Evolutionary conservation across 768 basidiomycete genomes (phyloP), one percentile per base, ranked within the genome.

Genomic region (Amanita pallidorosea): DNA sequence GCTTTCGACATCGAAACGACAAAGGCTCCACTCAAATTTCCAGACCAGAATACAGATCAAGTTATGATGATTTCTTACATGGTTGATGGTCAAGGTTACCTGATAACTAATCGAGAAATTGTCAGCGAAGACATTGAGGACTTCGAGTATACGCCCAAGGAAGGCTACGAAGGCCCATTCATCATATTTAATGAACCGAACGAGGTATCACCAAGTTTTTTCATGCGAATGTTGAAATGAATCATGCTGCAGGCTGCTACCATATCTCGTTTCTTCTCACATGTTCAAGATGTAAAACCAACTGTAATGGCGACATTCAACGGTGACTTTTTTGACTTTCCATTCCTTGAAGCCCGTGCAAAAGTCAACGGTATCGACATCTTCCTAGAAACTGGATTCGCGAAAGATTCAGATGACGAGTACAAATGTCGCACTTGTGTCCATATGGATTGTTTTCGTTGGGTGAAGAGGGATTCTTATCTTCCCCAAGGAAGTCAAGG

Each of bases 21-120:
- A 1, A 99, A 99, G 69, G 87, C 90, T n/a, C 95, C 96, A n/a
- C 80, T 98, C 59, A 98, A 98, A 67, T 98, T 98, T 62, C 95
- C 96, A 1, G 96, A 98, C 69, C 86, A 93, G 58, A 79, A 81
- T 6, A 84, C 90, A 22, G 96, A 98, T 70, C 94, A 97, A 63
- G 92, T 99, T 59, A 99, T 99, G 95, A 99, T 99, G 96, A 98
- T 99, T 56, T 99, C 96, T 40, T 99, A 98, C 68, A 98, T 99
- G 94, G 73, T 99, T 15, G 96, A 99, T 63, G 95, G 93, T 0
- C 90, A 94, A 65, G 96, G 96, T 0, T 99, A 88, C 62, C 79
- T 99, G 54, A 97, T 99, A 66, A 96, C 92, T 18, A 98, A 98
- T 60, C 78, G 96, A 38, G 96, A 99, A 57, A 97, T 98, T 46